phyloP scores from a whole-genome alignment of 257 asterid species.

The Solanum etuberosum region DNA sequence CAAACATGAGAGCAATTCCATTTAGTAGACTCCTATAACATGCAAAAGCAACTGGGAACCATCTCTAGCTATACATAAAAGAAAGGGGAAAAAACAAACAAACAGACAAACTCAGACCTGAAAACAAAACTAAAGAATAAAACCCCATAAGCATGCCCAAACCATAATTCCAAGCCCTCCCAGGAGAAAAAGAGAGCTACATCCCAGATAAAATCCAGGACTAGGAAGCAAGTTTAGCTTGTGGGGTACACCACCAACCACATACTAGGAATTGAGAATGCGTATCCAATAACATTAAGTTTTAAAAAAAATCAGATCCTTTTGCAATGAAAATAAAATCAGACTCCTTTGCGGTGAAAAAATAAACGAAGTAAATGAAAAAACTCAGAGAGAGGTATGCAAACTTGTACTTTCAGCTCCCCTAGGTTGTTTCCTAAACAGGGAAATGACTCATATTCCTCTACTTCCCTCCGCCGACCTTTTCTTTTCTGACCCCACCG shows the following conservation, averaged over 20 bases:
- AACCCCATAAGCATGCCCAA: background rate
- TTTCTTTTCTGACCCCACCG: background rate
- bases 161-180: background rate
- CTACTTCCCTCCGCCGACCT: background rate
- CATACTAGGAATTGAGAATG: background rate
- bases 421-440: background rate
- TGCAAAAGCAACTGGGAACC: background rate
- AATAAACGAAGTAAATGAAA: background rate
- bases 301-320: background rate
- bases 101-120: background rate
- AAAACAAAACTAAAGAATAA: background rate
- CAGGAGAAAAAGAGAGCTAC: background rate
- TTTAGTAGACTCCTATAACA: background rate
- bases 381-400: background rate
- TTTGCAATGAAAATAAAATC: background rate
- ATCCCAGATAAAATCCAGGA: background rate
- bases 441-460: background rate
- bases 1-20: slow-evolving; percentile 2
- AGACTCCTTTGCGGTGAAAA: background rate
- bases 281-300: background rate
- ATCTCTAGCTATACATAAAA: background rate
- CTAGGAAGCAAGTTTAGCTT: background rate
- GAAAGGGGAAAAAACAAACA: background rate
- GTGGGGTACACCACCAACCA: background rate
- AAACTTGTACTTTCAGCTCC: background rate